Evolutionary conservation across 805 yeast species (phyloP).

Genomic region (Candida oleophila): DNA sequence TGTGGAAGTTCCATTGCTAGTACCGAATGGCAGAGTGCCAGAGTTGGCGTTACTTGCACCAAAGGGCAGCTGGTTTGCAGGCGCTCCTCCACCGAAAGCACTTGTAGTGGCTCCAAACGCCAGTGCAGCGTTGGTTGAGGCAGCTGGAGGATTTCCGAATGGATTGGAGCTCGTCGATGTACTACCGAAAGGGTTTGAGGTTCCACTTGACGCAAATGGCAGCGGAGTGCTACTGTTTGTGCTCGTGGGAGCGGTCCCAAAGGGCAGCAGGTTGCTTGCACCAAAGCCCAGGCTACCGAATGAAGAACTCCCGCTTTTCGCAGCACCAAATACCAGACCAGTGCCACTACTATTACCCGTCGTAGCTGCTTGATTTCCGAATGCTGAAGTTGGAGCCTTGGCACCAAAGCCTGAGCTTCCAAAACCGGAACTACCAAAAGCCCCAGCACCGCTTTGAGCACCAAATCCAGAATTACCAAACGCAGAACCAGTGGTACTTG

Average conservation of each 20-base stretch:
- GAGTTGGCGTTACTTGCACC: constrained; percentile 2
- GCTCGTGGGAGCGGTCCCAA: constrained; percentile 12
- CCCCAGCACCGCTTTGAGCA: constrained; percentile 9
- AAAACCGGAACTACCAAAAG: constrained; percentile 9
- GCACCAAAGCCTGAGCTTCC: constrained; percentile 10
- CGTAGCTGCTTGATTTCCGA: constrained; percentile 8
- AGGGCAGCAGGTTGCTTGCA: constrained; percentile 11
- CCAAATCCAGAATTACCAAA: constrained; percentile 14
- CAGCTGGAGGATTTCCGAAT: constrained; percentile 7
- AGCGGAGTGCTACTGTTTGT: neutral
- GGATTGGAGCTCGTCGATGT: constrained; percentile 6
- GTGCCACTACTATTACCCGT: neutral
- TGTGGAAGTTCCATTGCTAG: constrained; percentile 4
- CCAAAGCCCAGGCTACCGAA: constrained; percentile 3
- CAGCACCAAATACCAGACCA: constrained; percentile 1
- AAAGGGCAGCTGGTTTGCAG: constrained; percentile 1
- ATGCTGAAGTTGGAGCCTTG: constrained; percentile 11
- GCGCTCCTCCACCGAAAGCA: neutral
- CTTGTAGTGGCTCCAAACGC: neutral
- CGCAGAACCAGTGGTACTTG: constrained; percentile 5
- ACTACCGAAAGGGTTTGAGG: constrained; percentile 7
- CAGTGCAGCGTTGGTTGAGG: constrained; percentile 2
- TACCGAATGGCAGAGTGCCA: constrained; percentile 6
- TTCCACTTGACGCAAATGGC: constrained; percentile 6
- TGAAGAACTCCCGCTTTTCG: neutral